phyloP scores from a whole-genome alignment of 2,329 filamentous ascomycete genomes.

The Tolypocladium ophioglossoides region DNA sequence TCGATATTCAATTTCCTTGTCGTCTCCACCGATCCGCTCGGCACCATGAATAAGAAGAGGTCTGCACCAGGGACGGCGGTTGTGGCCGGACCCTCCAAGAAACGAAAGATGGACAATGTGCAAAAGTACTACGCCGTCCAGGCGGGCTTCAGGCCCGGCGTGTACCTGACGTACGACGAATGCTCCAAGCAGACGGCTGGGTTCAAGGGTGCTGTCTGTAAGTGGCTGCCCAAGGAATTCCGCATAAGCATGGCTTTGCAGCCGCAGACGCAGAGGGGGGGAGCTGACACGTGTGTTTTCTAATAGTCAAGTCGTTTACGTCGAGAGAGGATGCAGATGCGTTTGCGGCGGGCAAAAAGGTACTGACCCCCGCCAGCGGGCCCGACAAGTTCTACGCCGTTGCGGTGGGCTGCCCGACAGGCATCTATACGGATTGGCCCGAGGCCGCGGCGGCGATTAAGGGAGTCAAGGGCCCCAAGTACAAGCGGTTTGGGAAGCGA shows the following conservation, averaged over 20 bases:
- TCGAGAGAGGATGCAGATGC: slow-evolving; percentile 65
- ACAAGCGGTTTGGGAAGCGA: slow-evolving; percentile 57
- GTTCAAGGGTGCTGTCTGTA: slow-evolving; percentile 57
- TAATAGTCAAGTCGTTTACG: slow-evolving; percentile 68
- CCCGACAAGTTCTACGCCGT: slow-evolving; percentile 48
- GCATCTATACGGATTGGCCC: slow-evolving; percentile 55
- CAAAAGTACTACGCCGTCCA: slow-evolving; percentile 56
- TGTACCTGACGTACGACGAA: slow-evolving; percentile 52
- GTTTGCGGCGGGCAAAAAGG: slow-evolving; percentile 54
- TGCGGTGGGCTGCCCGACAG: slow-evolving; percentile 45
- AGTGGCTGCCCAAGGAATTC: slow-evolving; percentile 22
- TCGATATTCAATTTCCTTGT: slow-evolving; percentile 13
- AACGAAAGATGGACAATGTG: slow-evolving; percentile 35
- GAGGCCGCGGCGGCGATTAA: slow-evolving; percentile 63
- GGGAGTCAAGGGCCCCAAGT: slow-evolving; percentile 58
- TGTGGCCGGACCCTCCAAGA: slow-evolving; percentile 22
- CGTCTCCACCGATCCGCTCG: not conserved
- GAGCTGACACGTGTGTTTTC: not conserved
- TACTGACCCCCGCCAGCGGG: slow-evolving; percentile 25
- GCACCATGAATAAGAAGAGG: slow-evolving; percentile 21
- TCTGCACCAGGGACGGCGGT: slow-evolving; percentile 10
- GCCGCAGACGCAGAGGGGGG: not conserved
- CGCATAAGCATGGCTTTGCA: not conserved
- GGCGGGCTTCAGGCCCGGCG: slow-evolving; percentile 43
- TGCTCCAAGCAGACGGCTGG: slow-evolving; percentile 51